Conservation (phyloP, 1,284 basidiomycete species). For the Taiwanofungus camphoratus region DNA sequence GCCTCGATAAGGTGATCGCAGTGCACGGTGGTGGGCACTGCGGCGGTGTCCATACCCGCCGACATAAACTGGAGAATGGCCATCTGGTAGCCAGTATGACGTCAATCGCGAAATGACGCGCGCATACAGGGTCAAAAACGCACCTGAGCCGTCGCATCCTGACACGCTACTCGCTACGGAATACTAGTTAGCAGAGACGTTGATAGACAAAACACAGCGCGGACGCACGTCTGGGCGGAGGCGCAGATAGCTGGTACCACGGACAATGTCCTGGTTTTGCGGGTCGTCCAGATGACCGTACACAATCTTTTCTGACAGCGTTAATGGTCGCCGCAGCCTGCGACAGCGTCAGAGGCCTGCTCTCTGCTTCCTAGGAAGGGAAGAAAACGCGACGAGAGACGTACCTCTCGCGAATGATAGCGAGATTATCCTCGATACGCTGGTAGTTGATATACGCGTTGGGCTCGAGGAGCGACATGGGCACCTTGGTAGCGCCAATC, state of each 20-base stretch:
- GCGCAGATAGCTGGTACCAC: constrained; percentile 92
- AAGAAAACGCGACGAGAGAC: constrained; percentile 22
- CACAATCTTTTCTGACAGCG: constrained; percentile 96
- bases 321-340: constrained; percentile 90
- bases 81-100: constrained; percentile 73
- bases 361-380: not conserved
- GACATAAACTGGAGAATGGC: constrained; percentile 99
- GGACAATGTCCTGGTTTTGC: constrained; percentile 80
- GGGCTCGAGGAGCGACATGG: constrained; percentile 87
- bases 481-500: constrained; percentile 90
- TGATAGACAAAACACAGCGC: constrained; percentile 7
- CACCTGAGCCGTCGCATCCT: constrained; percentile 93
- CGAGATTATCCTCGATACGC: constrained; percentile 93
- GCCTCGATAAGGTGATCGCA: constrained; percentile 99
- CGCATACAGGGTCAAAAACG: constrained; percentile 1
- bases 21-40: constrained; percentile 97
- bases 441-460: constrained; percentile 95
- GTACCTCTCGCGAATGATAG: constrained; percentile 75
- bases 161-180: constrained; percentile 98
- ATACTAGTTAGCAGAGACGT: constrained; percentile 11
- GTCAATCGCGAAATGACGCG: constrained; percentile 15
- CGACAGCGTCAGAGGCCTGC: constrained; percentile 6
- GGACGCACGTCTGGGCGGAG: constrained; percentile 86
- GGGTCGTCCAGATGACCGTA: constrained; percentile 98
- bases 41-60: constrained; percentile 95